Evolutionary conservation across 2,329 filamentous ascomycete species (phyloP).

Genomic region (Penicillium sp.): DNA sequence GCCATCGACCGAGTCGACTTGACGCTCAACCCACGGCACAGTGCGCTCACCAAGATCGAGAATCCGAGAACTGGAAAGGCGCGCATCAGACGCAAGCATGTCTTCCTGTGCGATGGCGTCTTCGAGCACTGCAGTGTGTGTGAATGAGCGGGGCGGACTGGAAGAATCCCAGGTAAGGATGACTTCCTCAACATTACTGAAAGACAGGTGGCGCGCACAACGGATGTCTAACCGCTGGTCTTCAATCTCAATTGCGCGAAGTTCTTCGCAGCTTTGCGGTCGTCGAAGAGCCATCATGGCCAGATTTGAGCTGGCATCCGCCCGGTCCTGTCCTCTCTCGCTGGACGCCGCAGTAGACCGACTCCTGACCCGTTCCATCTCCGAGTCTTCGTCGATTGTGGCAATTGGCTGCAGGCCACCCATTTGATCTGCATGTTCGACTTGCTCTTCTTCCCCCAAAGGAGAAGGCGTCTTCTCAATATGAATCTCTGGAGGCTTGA

Average conservation of each 20-base stretch:
- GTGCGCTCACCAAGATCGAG: conserved; percentile 32
- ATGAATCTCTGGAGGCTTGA: conserved; percentile 29
- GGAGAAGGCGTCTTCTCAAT: conserved; percentile 23
- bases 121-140: conserved; percentile 37
- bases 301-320: conserved; percentile 16
- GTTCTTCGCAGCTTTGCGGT: conserved; percentile 32
- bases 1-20: conserved; percentile 44
- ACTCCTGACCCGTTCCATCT: conserved; percentile 25
- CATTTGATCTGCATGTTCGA: conserved; percentile 11
- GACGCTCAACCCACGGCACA: conserved; percentile 40
- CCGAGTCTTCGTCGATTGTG: conserved; percentile 23
- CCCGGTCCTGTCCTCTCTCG: conserved; percentile 22
- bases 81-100: conserved; percentile 32
- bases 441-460: conserved; percentile 14
- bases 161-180: conserved; percentile 34
- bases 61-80: conserved; percentile 32
- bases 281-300: conserved; percentile 31
- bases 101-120: conserved; percentile 37
- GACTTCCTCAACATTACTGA: conserved; percentile 44
- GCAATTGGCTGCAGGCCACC: conserved; percentile 8
- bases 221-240: conserved; percentile 21
- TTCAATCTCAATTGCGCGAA: conserved; percentile 16
- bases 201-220: conserved; percentile 42
- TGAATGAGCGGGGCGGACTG: conserved; percentile 18
- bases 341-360: conserved; percentile 26